Evolutionary conservation across 176 grass and related monocot genomes (phyloP).

Genomic region (Bolboschoenus planiculmis): DNA sequence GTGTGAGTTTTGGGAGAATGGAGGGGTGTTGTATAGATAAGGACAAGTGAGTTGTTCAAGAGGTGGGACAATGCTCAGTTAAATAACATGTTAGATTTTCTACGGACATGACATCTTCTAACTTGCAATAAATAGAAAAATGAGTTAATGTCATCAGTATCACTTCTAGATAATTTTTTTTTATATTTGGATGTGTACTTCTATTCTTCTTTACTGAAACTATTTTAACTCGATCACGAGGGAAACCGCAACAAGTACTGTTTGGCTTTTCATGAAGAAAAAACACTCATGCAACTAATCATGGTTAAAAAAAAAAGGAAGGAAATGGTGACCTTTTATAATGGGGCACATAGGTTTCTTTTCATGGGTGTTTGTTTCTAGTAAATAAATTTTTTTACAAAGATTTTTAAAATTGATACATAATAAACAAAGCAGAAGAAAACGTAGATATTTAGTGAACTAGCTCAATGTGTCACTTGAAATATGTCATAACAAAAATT

Average conservation of each 20-base stretch:
- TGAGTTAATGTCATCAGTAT: no score
- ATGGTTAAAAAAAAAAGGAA: background rate
- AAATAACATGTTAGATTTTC: background rate
- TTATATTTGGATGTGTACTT: background rate
- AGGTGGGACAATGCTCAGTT: background rate
- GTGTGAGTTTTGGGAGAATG: constrained; percentile 32
- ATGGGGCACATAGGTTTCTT: background rate
- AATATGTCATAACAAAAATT: background rate
- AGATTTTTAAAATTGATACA: no score
- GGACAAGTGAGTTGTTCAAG: background rate
- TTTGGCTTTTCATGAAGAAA: background rate
- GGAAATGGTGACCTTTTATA: background rate
- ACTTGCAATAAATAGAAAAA: no score
- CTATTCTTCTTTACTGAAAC: background rate
- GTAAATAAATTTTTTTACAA: background rate
- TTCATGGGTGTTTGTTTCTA: background rate
- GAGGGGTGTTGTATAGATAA: constrained; percentile 15
- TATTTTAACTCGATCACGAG: no score
- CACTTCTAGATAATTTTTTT: no score
- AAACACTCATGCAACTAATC: background rate
- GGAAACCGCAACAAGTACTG: background rate
- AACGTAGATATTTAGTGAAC: background rate
- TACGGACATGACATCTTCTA: background rate
- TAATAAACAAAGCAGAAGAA: no score
- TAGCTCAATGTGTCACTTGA: background rate